phyloP scores from a whole-genome alignment of 2,329 filamentous ascomycete species.

The Paecilomyces sp. region DNA sequence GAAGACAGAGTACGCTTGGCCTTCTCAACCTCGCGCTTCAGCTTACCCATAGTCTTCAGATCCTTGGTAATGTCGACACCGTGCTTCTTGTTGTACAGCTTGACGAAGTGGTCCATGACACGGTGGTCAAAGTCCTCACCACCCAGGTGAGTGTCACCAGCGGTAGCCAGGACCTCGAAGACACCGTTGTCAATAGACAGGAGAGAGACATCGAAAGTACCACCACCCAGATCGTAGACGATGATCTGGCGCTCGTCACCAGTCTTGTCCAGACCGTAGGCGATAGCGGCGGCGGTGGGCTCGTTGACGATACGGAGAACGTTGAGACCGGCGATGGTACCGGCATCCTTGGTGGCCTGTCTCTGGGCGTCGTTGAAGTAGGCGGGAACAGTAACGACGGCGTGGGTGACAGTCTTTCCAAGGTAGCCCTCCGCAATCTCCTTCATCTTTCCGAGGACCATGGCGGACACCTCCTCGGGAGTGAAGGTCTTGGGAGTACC shows the following conservation, averaged over 20 bases:
- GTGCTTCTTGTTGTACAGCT: slow-evolving; percentile 99
- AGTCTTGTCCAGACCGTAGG: slow-evolving; percentile 86
- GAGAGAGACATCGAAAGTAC: slow-evolving; percentile 91
- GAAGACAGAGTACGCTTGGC: slow-evolving; percentile 97
- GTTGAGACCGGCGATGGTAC: slow-evolving; percentile 84
- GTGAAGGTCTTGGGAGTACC: slow-evolving; percentile 55
- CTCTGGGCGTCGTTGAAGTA: slow-evolving; percentile 99
- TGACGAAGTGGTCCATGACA: slow-evolving; percentile 91
- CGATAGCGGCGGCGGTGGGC: slow-evolving; percentile 89
- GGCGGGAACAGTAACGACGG: slow-evolving; percentile 84
- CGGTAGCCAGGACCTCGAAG: slow-evolving; percentile 89
- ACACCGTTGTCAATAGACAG: slow-evolving; percentile 87
- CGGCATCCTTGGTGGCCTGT: slow-evolving; percentile 94
- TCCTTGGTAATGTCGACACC: slow-evolving; percentile 87
- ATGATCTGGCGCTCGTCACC: slow-evolving; percentile 80
- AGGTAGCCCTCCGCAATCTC: slow-evolving; percentile 57
- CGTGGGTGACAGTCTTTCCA: slow-evolving; percentile 54
- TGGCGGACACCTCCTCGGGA: slow-evolving; percentile 60
- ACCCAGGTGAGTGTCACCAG: slow-evolving; percentile 95
- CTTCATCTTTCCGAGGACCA: slow-evolving; percentile 63
- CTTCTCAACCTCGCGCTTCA: slow-evolving; percentile 99
- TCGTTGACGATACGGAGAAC: slow-evolving; percentile 96
- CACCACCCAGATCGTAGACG: slow-evolving; percentile 89
- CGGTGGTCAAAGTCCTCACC: slow-evolving; percentile 99
- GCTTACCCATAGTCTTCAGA: slow-evolving; percentile 95